Evolutionary conservation across 2,329 filamentous ascomycete genomes (phyloP).

Genomic region (Phialophora macrospora): DNA sequence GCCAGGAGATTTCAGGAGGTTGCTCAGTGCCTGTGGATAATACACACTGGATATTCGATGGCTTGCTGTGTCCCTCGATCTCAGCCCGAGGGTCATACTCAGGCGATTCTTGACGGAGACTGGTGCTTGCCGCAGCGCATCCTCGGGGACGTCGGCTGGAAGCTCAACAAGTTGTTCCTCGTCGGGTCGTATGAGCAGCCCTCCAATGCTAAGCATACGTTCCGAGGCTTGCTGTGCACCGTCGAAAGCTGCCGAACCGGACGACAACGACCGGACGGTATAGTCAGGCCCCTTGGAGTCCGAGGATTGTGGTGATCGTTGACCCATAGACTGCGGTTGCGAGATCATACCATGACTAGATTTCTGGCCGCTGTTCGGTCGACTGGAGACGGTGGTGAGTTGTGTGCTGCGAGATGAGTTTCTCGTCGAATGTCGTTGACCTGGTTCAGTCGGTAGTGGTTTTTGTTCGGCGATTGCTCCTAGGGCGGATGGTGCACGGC

Average conservation of each 20-base stretch:
- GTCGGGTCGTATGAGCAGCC: slow-evolving; percentile 18
- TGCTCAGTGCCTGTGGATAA: slow-evolving; percentile 32
- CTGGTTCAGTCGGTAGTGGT: slow-evolving; percentile 31
- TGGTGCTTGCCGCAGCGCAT: slow-evolving; percentile 34
- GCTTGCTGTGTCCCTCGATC: slow-evolving; percentile 26
- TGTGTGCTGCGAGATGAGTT: slow-evolving; percentile 34
- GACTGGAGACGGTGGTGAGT: slow-evolving; percentile 22
- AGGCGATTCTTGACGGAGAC: slow-evolving; percentile 38
- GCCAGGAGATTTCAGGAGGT: slow-evolving; percentile 31
- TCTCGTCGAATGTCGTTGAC: slow-evolving; percentile 19
- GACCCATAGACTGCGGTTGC: slow-evolving; percentile 17
- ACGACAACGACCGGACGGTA: slow-evolving; percentile 10
- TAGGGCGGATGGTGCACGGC: slow-evolving; percentile 19
- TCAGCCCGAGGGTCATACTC: slow-evolving; percentile 35
- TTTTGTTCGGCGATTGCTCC: slow-evolving; percentile 24
- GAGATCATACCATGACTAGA: slow-evolving; percentile 28
- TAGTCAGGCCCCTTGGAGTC: slow-evolving; percentile 15
- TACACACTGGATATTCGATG: slow-evolving; percentile 37
- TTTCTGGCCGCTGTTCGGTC: slow-evolving; percentile 28
- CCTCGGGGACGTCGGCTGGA: slow-evolving; percentile 38
- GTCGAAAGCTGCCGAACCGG: slow-evolving; percentile 9
- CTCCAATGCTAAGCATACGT: slow-evolving; percentile 11
- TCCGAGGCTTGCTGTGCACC: slow-evolving; percentile 8
- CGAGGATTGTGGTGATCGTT: slow-evolving; percentile 21
- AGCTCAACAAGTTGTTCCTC: slow-evolving; percentile 34